Evolutionary conservation across 2,329 filamentous ascomycete species (phyloP).

Genomic region (Fusarium torulosum): DNA sequence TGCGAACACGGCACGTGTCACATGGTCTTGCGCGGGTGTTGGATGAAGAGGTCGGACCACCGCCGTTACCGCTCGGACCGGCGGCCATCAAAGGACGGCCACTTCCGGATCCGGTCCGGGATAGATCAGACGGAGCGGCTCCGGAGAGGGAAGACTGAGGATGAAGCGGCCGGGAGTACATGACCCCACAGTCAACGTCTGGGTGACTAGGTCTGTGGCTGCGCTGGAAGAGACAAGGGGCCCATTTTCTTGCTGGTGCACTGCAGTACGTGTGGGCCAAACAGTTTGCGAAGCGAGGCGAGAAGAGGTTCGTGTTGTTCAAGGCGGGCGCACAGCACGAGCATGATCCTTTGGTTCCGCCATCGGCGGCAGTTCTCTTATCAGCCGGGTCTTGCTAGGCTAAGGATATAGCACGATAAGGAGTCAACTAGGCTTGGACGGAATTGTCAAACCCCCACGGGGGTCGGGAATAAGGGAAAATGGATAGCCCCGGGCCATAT

Average conservation of each 20-base stretch:
- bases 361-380: constrained; percentile 24
- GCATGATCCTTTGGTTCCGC: constrained; percentile 17
- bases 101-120: constrained; percentile 26
- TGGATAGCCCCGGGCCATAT: constrained; percentile 29
- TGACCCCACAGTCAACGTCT: constrained; percentile 39
- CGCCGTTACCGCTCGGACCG: constrained; percentile 17
- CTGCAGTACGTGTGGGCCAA: constrained; percentile 23
- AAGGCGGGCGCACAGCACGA: constrained; percentile 20
- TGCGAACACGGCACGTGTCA: constrained; percentile 74
- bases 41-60: constrained; percentile 20
- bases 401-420: constrained; percentile 35
- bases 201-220: constrained; percentile 31
- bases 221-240: constrained; percentile 44
- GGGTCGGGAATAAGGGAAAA: constrained; percentile 45
- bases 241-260: constrained; percentile 36
- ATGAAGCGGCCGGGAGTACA: constrained; percentile 44
- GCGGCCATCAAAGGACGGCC: constrained; percentile 13
- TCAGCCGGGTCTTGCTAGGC: constrained; percentile 19
- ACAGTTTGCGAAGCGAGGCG: constrained; percentile 17
- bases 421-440: not conserved
- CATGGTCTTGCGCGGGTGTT: constrained; percentile 60
- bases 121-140: constrained; percentile 34
- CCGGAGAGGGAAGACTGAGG: constrained; percentile 38
- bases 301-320: constrained; percentile 11
- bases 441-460: constrained; percentile 30